Percentiles rank a stretch among this genome's conserved stretches.
These are phyloP conservation scores for Vanrija humicola DNA, from an alignment of 1,284 basidiomycete genomes.

Conservation along the genomic window DNA sequence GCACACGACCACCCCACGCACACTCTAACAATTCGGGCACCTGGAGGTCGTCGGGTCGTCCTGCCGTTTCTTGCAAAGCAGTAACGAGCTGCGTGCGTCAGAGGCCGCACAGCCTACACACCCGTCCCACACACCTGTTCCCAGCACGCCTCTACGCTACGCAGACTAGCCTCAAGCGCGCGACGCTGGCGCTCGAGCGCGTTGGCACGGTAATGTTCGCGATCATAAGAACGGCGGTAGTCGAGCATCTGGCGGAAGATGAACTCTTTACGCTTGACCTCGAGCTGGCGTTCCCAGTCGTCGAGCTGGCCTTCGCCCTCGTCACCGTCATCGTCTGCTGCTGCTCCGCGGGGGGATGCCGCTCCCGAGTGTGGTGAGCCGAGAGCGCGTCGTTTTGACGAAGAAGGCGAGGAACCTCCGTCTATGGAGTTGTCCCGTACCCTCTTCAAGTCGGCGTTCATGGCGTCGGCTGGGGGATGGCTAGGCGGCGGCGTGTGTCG, in stretches of 20 bases:
- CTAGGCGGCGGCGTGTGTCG: neutral
- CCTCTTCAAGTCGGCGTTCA: conserved; percentile 48
- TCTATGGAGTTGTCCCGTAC: conserved; percentile 40
- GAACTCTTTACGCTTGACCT: conserved; percentile 78
- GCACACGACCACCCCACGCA: conserved; percentile 1
- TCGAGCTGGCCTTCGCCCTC: conserved; percentile 13
- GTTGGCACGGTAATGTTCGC: conserved; percentile 62
- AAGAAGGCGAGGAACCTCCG: conserved; percentile 19
- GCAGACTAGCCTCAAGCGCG: conserved; percentile 71
- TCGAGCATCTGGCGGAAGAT: conserved; percentile 87
- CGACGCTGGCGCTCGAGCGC: conserved; percentile 69
- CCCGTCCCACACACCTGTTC: conserved; percentile 61
- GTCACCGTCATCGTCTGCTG: conserved; percentile 24
- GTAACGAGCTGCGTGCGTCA: conserved; percentile 31
- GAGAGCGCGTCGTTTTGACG: conserved; percentile 34
- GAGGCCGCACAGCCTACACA: neutral
- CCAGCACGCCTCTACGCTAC: conserved; percentile 85
- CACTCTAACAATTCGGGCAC: conserved; percentile 17
- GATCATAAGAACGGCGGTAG: conserved; percentile 75
- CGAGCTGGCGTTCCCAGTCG: conserved; percentile 44
- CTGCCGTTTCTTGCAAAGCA: conserved; percentile 31
- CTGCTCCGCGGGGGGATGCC: conserved; percentile 6
- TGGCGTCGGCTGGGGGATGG: conserved; percentile 6
- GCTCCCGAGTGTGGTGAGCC: conserved; percentile 4
- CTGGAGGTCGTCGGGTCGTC: conserved; percentile 8